A percentile compares a stretch with the other conserved stretches of the same genome.
phyloP scores from a whole-genome alignment of 495 filamentous ascomycete genomes.

The Neurospora sp. region DNA sequence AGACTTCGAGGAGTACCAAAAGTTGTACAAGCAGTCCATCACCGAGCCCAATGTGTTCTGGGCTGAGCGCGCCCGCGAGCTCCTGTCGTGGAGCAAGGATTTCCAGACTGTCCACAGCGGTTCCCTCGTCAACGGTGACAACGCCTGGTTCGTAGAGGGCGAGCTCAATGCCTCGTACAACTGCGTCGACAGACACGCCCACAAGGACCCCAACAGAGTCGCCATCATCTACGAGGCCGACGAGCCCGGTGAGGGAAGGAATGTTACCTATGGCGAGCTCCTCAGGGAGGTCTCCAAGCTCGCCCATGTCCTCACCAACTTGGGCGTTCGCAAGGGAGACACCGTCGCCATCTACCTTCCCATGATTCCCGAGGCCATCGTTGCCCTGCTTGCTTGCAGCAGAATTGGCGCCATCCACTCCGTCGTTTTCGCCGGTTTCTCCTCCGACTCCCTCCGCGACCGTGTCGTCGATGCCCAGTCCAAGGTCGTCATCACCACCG shows the following conservation, averaged over 20 bases:
- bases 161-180: conserved; percentile 94
- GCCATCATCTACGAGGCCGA: conserved; percentile 99
- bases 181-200: conserved; percentile 90
- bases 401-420: conserved; percentile 97
- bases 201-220: conserved; percentile 81
- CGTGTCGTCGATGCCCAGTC: conserved; percentile 85
- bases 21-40: conserved; percentile 93
- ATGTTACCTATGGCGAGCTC: conserved; percentile 86
- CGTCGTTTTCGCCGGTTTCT: conserved; percentile 98
- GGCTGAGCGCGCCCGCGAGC: conserved; percentile 73
- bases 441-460: conserved; percentile 90
- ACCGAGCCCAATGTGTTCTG: conserved; percentile 86
- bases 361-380: conserved; percentile 94
- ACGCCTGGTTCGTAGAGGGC: conserved; percentile 91
- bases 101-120: conserved; percentile 85
- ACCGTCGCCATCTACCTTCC: conserved; percentile 95
- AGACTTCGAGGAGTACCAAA: conserved; percentile 77
- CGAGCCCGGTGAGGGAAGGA: conserved; percentile 78
- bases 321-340: conserved; percentile 96
- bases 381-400: conserved; percentile 82
- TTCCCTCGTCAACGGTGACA: conserved; percentile 70
- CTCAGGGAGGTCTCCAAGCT: conserved; percentile 83
- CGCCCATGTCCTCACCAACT: conserved; percentile 77
- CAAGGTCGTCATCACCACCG: conserved; percentile 89
- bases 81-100: conserved; percentile 81